Evolutionary conservation across 148 eudicot species (phyloP), one percentile per base, ranked within the genome.

Genomic region (Camellia sinensis): DNA sequence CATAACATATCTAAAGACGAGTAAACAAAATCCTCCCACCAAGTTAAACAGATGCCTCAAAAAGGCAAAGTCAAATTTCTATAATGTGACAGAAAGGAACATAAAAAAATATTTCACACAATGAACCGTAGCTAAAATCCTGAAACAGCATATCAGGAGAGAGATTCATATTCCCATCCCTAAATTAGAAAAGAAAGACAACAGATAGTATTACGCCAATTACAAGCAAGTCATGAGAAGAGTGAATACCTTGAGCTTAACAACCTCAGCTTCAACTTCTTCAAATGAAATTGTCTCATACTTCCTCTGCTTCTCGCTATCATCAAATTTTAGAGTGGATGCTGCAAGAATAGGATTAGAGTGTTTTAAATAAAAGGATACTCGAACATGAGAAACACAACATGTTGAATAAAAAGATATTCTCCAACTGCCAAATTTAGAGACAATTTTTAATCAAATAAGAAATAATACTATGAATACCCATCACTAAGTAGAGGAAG

Each of bases 251-350:
- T 93, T 88, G 68, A 96, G 95, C 79, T 88, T 86, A 44, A 44
- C 46, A 75, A 92, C 71, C 82, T 92, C 99, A 37, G 74, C 54
- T 70, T 81, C 82, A 82, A 96, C 72, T 90, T 96, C 95, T 74
- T 86, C 56, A 75, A 96, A 93, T 80, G 97, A 90, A 80, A 96
- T 84, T 56, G 87, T 82, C 52, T 85, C 79, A 79, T 92, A 93
- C 74, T 76, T 90, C 79, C 78, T 81, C 81, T 91, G 91, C 85
- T 96, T 94, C 84, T 89, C 93, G 19, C 37, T 56, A 78, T 94
- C 90, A 60, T 92, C 98, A 84, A 91, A 96, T 59, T 77, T 80
- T 67, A 96, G 95, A 48, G 79, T 79, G 62, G 97, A 96, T 80
- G 98, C 99, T 96, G 94, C 86, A 91, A 78, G 74, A 60, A 84